These are phyloP conservation scores for Sicyos edulis DNA, from an alignment of 306 rosid species.

Conservation along the genomic window DNA sequence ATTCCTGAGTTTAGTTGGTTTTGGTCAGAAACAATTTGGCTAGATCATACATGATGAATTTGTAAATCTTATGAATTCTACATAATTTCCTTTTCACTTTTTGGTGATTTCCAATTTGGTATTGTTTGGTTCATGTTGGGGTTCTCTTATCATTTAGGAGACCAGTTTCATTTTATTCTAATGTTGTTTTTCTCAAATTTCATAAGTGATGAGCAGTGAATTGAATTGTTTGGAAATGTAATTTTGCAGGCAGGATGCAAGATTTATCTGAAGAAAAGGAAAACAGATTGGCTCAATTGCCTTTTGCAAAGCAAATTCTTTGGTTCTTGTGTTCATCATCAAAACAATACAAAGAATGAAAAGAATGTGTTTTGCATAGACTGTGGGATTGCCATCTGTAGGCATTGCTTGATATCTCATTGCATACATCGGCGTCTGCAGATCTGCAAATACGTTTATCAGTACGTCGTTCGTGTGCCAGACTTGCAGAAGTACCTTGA, in stretches of 20 bases:
- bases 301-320: conserved; percentile 53
- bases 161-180: too few relatives aligned
- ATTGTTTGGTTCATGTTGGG: not conserved
- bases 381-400: conserved; percentile 59
- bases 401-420: conserved; percentile 67
- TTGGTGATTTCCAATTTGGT: not conserved
- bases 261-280: conserved; percentile 32
- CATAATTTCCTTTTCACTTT: too few relatives aligned
- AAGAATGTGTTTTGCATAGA: conserved; percentile 76
- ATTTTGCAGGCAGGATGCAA: conserved; percentile 51
- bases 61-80: too few relatives aligned
- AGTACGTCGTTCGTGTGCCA: conserved; percentile 69
- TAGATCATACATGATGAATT: not conserved
- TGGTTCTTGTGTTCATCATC: conserved; percentile 67
- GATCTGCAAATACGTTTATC: conserved; percentile 77
- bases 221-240: conserved; percentile 1
- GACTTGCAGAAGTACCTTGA: conserved; percentile 70
- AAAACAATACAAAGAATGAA: conserved; percentile 54
- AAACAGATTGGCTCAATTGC: conserved; percentile 56
- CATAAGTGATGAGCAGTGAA: too few relatives aligned
- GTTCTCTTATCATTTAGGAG: too few relatives aligned
- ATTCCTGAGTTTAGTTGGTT: not conserved
- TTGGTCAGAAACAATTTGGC: not conserved
- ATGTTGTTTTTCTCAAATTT: too few relatives aligned
- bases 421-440: conserved; percentile 62